Base-by-base conservation (phyloP, 805 yeast species). In the Suhomyces kilbournensis region DNA sequence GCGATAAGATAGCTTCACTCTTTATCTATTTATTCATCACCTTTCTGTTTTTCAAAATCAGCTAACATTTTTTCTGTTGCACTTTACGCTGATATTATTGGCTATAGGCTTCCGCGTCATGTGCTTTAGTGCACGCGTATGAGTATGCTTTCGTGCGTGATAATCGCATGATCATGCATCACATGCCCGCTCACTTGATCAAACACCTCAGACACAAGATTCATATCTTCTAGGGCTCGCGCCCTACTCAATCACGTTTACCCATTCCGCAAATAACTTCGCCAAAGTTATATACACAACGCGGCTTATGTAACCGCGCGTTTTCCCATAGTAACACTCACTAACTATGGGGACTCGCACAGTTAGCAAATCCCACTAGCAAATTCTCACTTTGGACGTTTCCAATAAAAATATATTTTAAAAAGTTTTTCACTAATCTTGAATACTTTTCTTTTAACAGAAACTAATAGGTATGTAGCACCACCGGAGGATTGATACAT, bases 391-490 rank as follows among this genome's bases (percentile, higher is more conserved):
- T 19, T 35, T 25, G 48, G 23, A 19, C 48, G 26, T 19, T 46
- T 46, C 48, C 48, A 46, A 46, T 32, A 46, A 46, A 47, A 47
- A 47, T 47, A 47, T 42, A 48, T 48, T 28, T 49, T 44, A 42
- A 49, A 49, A 49, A 49, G 42, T 49, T 49, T 49, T 49, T 44
- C 47, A 44, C 50, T 47, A 15, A 20, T 35, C 26, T 28, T 44
- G 32, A 52, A 25, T 46, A 30, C 43, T 52, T 46, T 40, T 48
- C 47, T 49, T 44, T 46, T 50, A 47, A 42, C 51, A 49, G 53
- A 56, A 57, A 57, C 44, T 51, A 53, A 57, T 54, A 55, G 57
- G 60, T 57, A 57, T 57, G 60, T 57, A 48, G 14, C 8, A 22
- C 8, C 45, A 30, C 15, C 35, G 23, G 5, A 46, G 19, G 32